phyloP scores from a whole-genome alignment of 306 rosid genomes.

The Cucumis hystrix region DNA sequence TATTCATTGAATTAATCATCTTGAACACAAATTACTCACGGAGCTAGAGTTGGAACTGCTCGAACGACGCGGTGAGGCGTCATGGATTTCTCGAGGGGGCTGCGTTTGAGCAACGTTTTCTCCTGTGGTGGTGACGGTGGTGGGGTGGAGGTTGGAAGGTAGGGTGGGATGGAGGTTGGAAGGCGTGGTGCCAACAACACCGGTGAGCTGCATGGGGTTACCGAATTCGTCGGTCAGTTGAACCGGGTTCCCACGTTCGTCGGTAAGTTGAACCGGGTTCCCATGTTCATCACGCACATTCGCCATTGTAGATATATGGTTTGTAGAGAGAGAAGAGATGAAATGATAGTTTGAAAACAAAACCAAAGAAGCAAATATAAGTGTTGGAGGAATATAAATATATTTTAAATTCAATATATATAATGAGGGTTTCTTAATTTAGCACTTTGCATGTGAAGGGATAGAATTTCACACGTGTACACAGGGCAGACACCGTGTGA shows the following conservation, averaged over 20 bases:
- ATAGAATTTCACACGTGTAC: background rate
- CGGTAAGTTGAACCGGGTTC: conserved; percentile 47
- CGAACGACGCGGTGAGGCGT: background rate
- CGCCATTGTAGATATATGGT: conserved; percentile 25
- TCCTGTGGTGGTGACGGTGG: background rate
- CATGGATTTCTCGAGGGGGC: background rate
- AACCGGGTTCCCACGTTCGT: conserved; percentile 49
- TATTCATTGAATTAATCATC: no score
- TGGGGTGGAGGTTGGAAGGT: background rate
- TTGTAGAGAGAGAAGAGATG: no score
- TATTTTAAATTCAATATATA: background rate
- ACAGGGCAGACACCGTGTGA: background rate
- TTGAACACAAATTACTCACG: conserved; percentile 5
- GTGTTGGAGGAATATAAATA: background rate
- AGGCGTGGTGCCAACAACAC: conserved; percentile 31
- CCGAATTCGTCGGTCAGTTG: conserved; percentile 2
- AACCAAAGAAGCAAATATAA: background rate
- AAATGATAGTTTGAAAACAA: background rate
- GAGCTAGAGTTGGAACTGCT: conserved; percentile 50
- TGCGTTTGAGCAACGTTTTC: background rate
- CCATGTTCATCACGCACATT: conserved; percentile 44
- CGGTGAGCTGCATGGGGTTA: conserved; percentile 23
- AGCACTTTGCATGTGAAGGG: background rate
- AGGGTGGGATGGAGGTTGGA: background rate
- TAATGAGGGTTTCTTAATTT: background rate